phyloP scores from a whole-genome alignment of 2,329 filamentous ascomycete genomes.

The Trichoderma asperellum region DNA sequence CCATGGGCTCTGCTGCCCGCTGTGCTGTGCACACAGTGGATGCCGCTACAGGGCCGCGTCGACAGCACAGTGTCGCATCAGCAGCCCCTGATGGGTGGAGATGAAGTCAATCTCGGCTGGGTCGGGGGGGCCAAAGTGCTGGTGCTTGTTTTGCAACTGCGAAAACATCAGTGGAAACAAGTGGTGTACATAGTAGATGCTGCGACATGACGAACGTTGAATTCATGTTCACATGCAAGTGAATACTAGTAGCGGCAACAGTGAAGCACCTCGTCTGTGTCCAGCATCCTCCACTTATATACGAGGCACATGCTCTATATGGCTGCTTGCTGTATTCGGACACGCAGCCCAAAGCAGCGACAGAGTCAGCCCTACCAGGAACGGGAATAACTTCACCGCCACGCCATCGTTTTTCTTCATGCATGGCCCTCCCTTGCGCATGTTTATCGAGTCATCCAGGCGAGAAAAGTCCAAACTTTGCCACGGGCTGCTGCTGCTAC shows the following conservation, averaged over 20 bases:
- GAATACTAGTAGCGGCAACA: too few species aligned
- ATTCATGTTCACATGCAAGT: not conserved
- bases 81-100: conserved; percentile 23
- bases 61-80: conserved; percentile 11
- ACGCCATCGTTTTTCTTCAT: not conserved
- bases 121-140: not conserved
- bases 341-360: not conserved
- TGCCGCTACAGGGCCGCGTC: not conserved
- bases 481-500: not conserved
- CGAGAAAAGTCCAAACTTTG: not conserved
- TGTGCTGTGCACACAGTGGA: not conserved
- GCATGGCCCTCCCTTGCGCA: not conserved
- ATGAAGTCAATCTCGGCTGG: conserved; percentile 25
- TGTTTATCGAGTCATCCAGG: not conserved
- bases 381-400: conserved; percentile 22
- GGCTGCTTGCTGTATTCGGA: not conserved
- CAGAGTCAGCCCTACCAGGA: conserved; percentile 20
- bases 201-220: too few species aligned
- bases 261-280: not conserved
- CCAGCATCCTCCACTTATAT: not conserved
- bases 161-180: not conserved
- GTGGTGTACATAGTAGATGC: not conserved
- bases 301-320: not conserved
- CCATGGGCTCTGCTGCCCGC: not conserved
- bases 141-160: not conserved